A percentile compares a stretch with the other conserved stretches of the same genome.
These are phyloP conservation scores for Imleria badia DNA, from an alignment of 768 basidiomycete genomes.

Conservation along the genomic window DNA sequence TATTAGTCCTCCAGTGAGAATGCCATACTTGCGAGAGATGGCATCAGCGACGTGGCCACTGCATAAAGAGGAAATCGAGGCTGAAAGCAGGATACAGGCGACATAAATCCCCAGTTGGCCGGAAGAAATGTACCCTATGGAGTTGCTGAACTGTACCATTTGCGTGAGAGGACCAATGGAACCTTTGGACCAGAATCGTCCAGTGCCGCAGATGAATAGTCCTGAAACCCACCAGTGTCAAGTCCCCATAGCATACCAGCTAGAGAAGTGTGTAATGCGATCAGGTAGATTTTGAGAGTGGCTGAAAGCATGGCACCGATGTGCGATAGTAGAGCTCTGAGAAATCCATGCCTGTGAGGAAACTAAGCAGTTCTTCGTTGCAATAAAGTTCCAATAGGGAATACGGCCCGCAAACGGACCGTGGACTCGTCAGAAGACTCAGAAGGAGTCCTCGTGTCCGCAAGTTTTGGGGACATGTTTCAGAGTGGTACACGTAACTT, in stretches of 20 bases:
- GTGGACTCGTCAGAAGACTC: not conserved
- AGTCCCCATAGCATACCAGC: conserved; percentile 33
- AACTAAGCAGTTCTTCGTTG: no score
- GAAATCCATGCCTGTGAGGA: not conserved
- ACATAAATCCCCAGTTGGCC: conserved; percentile 44
- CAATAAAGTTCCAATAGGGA: not conserved
- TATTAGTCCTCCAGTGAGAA: conserved; percentile 42
- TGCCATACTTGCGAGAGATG: conserved; percentile 46
- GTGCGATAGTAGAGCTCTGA: not conserved
- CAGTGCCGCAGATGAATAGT: not conserved
- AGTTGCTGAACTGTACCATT: conserved; percentile 43
- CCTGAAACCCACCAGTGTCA: conserved; percentile 25
- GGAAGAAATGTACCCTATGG: conserved; percentile 38
- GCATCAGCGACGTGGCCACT: conserved; percentile 46
- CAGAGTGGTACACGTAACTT: not conserved
- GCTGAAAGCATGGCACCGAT: conserved; percentile 11
- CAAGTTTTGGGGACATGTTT: not conserved
- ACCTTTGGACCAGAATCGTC: conserved; percentile 10
- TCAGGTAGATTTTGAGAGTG: conserved; percentile 23
- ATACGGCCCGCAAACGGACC: not conserved
- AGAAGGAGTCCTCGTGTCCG: not conserved
- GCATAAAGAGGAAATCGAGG: conserved; percentile 37
- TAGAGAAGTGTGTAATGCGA: conserved; percentile 27
- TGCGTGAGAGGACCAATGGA: conserved; percentile 46
- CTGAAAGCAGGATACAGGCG: conserved; percentile 43